Evolutionary conservation across 208 protist species (phyloP).

Genomic region (Porcisia hertigi): DNA sequence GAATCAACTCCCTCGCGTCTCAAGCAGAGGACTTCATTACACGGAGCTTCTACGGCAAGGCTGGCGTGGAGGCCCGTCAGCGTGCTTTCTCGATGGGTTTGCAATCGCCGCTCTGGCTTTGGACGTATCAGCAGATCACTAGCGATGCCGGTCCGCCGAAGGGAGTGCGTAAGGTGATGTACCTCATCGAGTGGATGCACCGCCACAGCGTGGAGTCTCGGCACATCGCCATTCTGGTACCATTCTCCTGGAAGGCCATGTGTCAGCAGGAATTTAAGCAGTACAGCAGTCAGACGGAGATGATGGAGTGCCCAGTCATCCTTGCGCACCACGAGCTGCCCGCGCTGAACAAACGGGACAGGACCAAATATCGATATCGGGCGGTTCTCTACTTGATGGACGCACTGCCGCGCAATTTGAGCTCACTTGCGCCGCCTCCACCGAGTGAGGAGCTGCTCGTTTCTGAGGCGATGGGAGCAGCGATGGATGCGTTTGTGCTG

Average conservation of each 20-base stretch:
- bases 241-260: slow-evolving; percentile 48
- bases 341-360: slow-evolving; percentile 65
- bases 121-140: slow-evolving; percentile 61
- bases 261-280: slow-evolving; percentile 38
- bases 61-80: slow-evolving; percentile 25
- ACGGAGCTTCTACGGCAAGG: slow-evolving; percentile 57
- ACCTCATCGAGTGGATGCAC: slow-evolving; percentile 72
- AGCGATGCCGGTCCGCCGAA: slow-evolving; percentile 29
- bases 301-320: slow-evolving; percentile 39
- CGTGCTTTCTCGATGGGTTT: slow-evolving; percentile 54
- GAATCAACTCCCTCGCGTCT: slow-evolving; percentile 25
- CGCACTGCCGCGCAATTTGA: slow-evolving; percentile 31
- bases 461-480: slow-evolving; percentile 56
- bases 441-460: slow-evolving; percentile 33
- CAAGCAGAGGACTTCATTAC: slow-evolving; percentile 71
- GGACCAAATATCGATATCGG: slow-evolving; percentile 54
- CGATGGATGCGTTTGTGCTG: slow-evolving; percentile 64
- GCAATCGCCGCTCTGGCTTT: slow-evolving; percentile 82
- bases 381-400: slow-evolving; percentile 75
- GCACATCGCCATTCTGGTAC: slow-evolving; percentile 66
- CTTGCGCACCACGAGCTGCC: slow-evolving; percentile 81
- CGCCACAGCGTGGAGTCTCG: slow-evolving; percentile 49
- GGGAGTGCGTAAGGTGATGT: slow-evolving; percentile 47
- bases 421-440: slow-evolving; percentile 21
- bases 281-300: slow-evolving; percentile 19